Conservation (phyloP, 495 filamentous ascomycete genomes). For the Podospora didyma region DNA sequence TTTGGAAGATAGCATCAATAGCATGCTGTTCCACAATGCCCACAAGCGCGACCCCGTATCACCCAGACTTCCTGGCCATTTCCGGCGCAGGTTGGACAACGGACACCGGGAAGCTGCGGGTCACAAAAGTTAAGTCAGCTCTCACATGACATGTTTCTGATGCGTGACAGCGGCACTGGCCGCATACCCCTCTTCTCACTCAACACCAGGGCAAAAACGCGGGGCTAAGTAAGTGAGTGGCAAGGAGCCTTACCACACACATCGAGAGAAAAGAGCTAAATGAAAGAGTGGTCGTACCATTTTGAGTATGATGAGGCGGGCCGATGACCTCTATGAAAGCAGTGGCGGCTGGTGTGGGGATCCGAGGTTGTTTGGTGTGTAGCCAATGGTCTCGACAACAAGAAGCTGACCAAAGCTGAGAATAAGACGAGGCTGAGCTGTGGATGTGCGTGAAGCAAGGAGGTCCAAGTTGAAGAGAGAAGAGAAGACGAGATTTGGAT, state of each 20-base stretch:
- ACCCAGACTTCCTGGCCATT: constrained; percentile 40
- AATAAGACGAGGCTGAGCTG: background rate
- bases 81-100: constrained; percentile 35
- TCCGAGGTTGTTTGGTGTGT: too few species aligned
- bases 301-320: background rate
- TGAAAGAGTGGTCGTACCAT: background rate
- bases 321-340: background rate
- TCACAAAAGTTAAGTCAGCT: constrained; percentile 5
- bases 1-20: constrained; percentile 4
- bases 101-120: constrained; percentile 23
- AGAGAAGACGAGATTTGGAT: background rate
- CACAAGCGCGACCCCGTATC: constrained; percentile 34
- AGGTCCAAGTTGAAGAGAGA: background rate
- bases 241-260: too few species aligned
- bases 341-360: background rate
- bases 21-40: constrained; percentile 30
- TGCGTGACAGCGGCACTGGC: constrained; percentile 3
- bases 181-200: background rate
- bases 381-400: background rate
- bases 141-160: constrained; percentile 11
- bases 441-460: background rate
- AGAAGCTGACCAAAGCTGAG: background rate
- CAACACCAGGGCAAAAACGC: background rate
- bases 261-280: too few species aligned
- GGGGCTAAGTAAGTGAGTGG: background rate